Percentiles rank a stretch among this genome's conserved stretches.
phyloP scores from a whole-genome alignment of 78 protist species.

The Emiliania huxleyi region DNA sequence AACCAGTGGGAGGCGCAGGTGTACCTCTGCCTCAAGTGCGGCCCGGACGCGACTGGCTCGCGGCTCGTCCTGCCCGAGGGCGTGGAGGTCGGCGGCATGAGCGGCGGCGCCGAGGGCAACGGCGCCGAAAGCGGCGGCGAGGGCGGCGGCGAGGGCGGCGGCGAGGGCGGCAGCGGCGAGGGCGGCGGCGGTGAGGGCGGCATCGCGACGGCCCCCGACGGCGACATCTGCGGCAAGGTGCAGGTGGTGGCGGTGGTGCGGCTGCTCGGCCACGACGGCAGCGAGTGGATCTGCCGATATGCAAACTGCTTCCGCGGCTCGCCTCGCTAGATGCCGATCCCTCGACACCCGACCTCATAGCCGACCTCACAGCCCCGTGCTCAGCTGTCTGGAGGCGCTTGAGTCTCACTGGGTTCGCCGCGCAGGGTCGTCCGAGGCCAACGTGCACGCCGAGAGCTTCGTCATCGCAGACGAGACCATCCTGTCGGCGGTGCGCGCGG shows the following conservation, averaged over 20 bases:
- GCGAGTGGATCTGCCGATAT: background rate
- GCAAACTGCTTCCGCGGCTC: conserved; percentile 10
- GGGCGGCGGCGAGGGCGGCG: background rate
- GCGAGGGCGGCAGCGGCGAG: background rate
- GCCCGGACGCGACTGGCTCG: background rate
- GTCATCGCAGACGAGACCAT: background rate
- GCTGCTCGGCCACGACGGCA: background rate
- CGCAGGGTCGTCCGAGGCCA: background rate
- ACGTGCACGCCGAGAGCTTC: conserved; percentile 10
- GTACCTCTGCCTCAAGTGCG: background rate
- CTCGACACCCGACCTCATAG: too few species aligned
- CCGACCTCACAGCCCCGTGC: too few species aligned
- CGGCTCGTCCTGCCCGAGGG: background rate
- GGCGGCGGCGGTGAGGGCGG: background rate
- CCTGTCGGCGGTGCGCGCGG: background rate
- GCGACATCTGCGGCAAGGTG: background rate
- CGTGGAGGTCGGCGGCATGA: background rate
- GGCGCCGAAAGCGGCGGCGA: background rate
- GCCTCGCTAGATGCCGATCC: too few species aligned
- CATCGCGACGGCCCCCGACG: background rate
- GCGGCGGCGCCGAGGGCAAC: background rate
- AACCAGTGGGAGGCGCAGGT: conserved; percentile 5
- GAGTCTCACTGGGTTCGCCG: too few species aligned
- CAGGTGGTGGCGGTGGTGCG: background rate
- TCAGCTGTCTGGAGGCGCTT: too few species aligned